Conservation (phyloP, 768 basidiomycete genomes). For the Xerocomellus dryophilus region DNA sequence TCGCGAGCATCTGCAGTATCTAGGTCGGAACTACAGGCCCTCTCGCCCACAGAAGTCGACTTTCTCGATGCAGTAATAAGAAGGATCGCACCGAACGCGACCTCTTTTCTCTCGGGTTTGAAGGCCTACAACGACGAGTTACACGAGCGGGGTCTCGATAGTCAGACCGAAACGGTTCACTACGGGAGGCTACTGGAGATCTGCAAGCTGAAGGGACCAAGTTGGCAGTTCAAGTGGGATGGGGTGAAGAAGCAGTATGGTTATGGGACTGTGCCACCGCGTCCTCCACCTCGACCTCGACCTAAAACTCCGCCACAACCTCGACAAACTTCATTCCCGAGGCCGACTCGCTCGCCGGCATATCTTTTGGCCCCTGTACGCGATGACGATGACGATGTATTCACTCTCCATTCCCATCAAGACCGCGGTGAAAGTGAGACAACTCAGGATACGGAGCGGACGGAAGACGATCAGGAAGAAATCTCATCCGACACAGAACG, state of each 20-base stretch:
- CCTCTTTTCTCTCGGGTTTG: constrained; percentile 77
- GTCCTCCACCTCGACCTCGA: constrained; percentile 3
- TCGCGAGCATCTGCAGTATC: constrained; percentile 42
- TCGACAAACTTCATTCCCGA: constrained; percentile 16
- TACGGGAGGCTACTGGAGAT: constrained; percentile 83
- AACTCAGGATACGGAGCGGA: constrained; percentile 17
- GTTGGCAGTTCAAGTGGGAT: constrained; percentile 82
- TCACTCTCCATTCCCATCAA: constrained; percentile 44
- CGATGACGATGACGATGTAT: constrained; percentile 40
- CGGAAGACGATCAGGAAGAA: constrained; percentile 12
- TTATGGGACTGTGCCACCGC: constrained; percentile 30
- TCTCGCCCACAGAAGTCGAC: constrained; percentile 57
- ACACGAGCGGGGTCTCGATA: constrained; percentile 69
- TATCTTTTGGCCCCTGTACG: constrained; percentile 28
- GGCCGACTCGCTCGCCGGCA: constrained; percentile 23
- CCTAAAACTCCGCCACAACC: constrained; percentile 16
- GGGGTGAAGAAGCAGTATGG: constrained; percentile 59
- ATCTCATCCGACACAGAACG: constrained; percentile 21
- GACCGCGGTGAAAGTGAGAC: constrained; percentile 32
- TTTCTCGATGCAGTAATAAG: constrained; percentile 73
- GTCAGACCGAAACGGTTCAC: constrained; percentile 71
- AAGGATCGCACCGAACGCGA: constrained; percentile 63
- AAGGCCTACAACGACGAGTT: constrained; percentile 82
- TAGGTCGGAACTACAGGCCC: constrained; percentile 47
- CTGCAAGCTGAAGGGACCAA: constrained; percentile 73